Evolutionary conservation across 768 basidiomycete genomes (phyloP).

Genomic region (Lyophyllum atratum): DNA sequence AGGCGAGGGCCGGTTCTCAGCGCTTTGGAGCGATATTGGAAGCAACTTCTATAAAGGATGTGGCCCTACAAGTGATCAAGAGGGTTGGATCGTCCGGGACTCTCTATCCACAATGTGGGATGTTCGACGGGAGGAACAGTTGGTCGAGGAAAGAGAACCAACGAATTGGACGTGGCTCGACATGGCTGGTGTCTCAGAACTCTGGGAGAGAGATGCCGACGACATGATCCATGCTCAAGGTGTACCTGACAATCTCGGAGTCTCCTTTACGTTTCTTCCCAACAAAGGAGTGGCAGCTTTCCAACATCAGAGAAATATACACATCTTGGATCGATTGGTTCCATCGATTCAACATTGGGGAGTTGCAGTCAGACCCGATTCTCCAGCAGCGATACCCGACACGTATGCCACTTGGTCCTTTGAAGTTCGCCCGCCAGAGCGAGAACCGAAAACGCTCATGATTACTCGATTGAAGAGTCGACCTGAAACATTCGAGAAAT

Average conservation of each 20-base stretch:
- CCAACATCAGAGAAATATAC: constrained; percentile 35
- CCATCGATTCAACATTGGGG: constrained; percentile 31
- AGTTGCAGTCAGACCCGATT: constrained; percentile 14
- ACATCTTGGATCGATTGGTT: constrained; percentile 17
- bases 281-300: constrained; percentile 49
- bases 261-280: constrained; percentile 44
- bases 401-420: constrained; percentile 48
- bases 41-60: constrained; percentile 42
- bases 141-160: neutral
- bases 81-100: constrained; percentile 47
- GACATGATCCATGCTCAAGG: constrained; percentile 22
- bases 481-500: constrained; percentile 29
- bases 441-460: constrained; percentile 35
- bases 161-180: constrained; percentile 36
- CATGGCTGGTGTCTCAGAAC: constrained; percentile 31
- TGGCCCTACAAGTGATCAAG: constrained; percentile 32
- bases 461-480: constrained; percentile 43
- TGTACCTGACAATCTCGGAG: neutral
- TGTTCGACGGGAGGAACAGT: constrained; percentile 16
- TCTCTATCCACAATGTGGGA: constrained; percentile 43
- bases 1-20: constrained; percentile 46
- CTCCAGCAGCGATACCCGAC: constrained; percentile 3
- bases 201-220: constrained; percentile 44
- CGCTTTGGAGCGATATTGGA: constrained; percentile 58
- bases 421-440: constrained; percentile 31